Evolutionary conservation across 2,329 filamentous ascomycete genomes (phyloP).

Genomic region (Fusarium paranaense): DNA sequence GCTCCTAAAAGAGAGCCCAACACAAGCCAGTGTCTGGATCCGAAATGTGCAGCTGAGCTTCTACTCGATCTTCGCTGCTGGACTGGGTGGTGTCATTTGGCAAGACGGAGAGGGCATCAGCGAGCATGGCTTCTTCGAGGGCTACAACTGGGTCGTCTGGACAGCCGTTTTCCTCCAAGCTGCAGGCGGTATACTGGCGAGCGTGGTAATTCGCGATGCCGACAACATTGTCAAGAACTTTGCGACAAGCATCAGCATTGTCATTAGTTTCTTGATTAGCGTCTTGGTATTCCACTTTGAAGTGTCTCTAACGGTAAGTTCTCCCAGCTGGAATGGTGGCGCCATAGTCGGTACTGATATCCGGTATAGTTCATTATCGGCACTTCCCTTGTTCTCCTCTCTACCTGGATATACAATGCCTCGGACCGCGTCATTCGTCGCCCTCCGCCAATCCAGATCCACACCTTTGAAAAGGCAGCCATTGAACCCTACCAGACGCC

Average conservation of each 20-base stretch:
- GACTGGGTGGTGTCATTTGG: conserved; percentile 87
- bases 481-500: conserved; percentile 63
- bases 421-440: conserved; percentile 67
- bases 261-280: conserved; percentile 87
- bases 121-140: conserved; percentile 90
- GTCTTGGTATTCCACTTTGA: conserved; percentile 86
- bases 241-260: conserved; percentile 90
- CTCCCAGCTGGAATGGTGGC: neutral
- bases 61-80: conserved; percentile 90
- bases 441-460: conserved; percentile 75
- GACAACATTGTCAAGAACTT: conserved; percentile 92
- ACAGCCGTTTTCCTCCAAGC: conserved; percentile 85
- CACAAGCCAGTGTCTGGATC: conserved; percentile 86
- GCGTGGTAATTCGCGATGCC: conserved; percentile 55
- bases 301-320: conserved; percentile 77
- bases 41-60: conserved; percentile 95
- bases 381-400: conserved; percentile 80
- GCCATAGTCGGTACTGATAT: conserved; percentile 5
- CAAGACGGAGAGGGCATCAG: conserved; percentile 88
- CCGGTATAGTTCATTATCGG: conserved; percentile 79
- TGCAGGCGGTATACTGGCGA: conserved; percentile 82
- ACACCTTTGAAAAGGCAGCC: conserved; percentile 80
- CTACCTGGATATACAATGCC: conserved; percentile 87
- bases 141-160: conserved; percentile 95
- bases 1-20: conserved; percentile 85